Conservation (phyloP, 345 rosid species). For the Bretschneidera sinensis region DNA sequence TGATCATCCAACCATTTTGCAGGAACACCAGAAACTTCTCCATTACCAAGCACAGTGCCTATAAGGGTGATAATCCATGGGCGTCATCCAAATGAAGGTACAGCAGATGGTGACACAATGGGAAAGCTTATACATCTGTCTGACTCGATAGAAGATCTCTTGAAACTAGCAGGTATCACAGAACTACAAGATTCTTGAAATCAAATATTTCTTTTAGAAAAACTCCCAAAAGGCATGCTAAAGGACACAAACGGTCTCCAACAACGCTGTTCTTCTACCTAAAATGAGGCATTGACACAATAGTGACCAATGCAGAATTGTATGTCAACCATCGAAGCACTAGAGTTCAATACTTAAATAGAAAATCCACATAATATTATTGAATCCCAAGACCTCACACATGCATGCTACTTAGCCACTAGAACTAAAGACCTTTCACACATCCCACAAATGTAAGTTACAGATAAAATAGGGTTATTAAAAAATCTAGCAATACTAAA, state of each 20-base stretch:
- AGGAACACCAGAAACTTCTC: slow-evolving; percentile 34
- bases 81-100: slow-evolving; percentile 48
- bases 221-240: background rate
- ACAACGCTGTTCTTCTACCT: too few relatives aligned
- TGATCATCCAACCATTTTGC: slow-evolving; percentile 15
- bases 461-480: too few relatives aligned
- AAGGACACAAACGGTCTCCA: background rate
- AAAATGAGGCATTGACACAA: too few relatives aligned
- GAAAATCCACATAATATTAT: background rate
- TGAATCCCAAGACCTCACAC: slow-evolving; percentile 2
- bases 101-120: slow-evolving; percentile 23
- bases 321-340: background rate
- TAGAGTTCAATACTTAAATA: too few relatives aligned
- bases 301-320: too few relatives aligned
- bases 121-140: slow-evolving; percentile 81
- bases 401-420: background rate
- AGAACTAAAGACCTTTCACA: background rate
- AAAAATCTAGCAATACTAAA: background rate
- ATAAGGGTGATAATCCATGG: slow-evolving; percentile 73
- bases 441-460: background rate
- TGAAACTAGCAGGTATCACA: slow-evolving; percentile 64
- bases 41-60: slow-evolving; percentile 25
- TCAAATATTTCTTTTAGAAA: too few relatives aligned
- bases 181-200: slow-evolving; percentile 2
- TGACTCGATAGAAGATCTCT: slow-evolving; percentile 55